Percentiles rank a stretch among this genome's conserved stretches.
phyloP scores from a whole-genome alignment of 2,329 filamentous ascomycete genomes.

The Herpotrichia juniperi region DNA sequence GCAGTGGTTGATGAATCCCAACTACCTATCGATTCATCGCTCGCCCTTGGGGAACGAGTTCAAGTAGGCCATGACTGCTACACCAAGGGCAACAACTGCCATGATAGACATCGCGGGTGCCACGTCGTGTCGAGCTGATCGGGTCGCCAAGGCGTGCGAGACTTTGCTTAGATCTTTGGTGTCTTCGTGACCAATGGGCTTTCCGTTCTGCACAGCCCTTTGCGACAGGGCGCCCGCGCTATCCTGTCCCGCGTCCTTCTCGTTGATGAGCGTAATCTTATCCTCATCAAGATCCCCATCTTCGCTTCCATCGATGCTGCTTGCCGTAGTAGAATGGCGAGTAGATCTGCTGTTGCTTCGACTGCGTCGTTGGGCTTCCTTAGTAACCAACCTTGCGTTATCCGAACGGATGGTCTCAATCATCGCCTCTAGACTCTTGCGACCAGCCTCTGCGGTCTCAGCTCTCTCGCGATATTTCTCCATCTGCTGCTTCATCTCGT shows the following conservation, averaged over 20 bases:
- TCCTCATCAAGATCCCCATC: conserved; percentile 37
- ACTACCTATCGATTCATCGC: conserved; percentile 39
- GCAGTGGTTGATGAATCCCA: conserved; percentile 5
- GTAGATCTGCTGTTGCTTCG: conserved; percentile 27
- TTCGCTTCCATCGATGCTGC: conserved; percentile 21
- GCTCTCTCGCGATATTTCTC: conserved; percentile 78
- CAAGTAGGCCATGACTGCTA: conserved; percentile 49
- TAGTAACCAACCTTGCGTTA: conserved; percentile 54
- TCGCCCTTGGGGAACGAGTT: conserved; percentile 54
- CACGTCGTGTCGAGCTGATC: conserved; percentile 30
- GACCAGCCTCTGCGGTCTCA: conserved; percentile 80
- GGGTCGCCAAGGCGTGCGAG: conserved; percentile 32
- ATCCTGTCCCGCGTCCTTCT: conserved; percentile 35
- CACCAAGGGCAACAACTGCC: conserved; percentile 47
- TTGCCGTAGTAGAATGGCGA: conserved; percentile 10
- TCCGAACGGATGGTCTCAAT: conserved; percentile 79
- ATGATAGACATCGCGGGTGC: conserved; percentile 45
- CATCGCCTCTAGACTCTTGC: conserved; percentile 84
- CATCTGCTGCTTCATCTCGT: conserved; percentile 78
- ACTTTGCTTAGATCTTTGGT: conserved; percentile 18
- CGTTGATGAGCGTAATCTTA: conserved; percentile 44
- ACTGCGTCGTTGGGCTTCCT: conserved; percentile 34
- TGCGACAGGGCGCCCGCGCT: conserved; percentile 24
- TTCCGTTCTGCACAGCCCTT: conserved; percentile 37
- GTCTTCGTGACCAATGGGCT: conserved; percentile 27